Evolutionary conservation across 305 asterid species (phyloP).

Genomic region (Nicotiana rustica): DNA sequence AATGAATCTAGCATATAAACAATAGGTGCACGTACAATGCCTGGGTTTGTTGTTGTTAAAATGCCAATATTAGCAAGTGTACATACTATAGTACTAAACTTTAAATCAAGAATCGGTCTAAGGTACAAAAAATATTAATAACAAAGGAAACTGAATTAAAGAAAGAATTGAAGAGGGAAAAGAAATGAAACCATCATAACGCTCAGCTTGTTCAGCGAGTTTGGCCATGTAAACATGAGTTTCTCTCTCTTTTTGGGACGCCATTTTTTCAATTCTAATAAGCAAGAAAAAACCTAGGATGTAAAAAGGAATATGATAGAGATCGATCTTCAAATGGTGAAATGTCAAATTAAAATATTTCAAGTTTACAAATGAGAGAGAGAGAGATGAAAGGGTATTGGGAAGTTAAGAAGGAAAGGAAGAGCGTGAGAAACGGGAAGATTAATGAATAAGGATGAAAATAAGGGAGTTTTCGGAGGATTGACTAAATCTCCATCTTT

Average conservation of each 20-base stretch:
- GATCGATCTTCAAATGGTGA: background rate
- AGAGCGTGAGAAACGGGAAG: slow-evolving; percentile 16
- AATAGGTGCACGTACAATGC: background rate
- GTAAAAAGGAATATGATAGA: background rate
- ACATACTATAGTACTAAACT: background rate
- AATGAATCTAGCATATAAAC: background rate
- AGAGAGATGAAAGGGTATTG: background rate
- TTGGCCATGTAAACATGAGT: slow-evolving; percentile 80
- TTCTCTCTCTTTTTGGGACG: slow-evolving; percentile 72
- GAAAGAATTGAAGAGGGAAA: background rate
- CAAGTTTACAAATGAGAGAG: slow-evolving; percentile 20
- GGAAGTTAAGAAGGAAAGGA: slow-evolving; percentile 13
- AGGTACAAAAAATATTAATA: background rate
- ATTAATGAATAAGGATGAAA: slow-evolving; percentile 17
- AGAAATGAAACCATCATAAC: slow-evolving; percentile 65
- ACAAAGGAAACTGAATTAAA: too few species aligned
- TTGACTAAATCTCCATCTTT: slow-evolving; percentile 32
- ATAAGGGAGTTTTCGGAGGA: slow-evolving; percentile 20
- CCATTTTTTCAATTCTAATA: slow-evolving; percentile 45
- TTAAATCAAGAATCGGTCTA: background rate
- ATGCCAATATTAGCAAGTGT: background rate
- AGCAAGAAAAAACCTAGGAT: background rate
- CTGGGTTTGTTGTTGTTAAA: background rate
- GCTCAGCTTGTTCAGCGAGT: slow-evolving; percentile 90
- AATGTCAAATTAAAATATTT: background rate